A percentile compares a stretch with the other conserved stretches of the same genome.
These are phyloP conservation scores for Chaetomium fimeti DNA, from an alignment of 495 filamentous ascomycete species.

Conservation along the genomic window DNA sequence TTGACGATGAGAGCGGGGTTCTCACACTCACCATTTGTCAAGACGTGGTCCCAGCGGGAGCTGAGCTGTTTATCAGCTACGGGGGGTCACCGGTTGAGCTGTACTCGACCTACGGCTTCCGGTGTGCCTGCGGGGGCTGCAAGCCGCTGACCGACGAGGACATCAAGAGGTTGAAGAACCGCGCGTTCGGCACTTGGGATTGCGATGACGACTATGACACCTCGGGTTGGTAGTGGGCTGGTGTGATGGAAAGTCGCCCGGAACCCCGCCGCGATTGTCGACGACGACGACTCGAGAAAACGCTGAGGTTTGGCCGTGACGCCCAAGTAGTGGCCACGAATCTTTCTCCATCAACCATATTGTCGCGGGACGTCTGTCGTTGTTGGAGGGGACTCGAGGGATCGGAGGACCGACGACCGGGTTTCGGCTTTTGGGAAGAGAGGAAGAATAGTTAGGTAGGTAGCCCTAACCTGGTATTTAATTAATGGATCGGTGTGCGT, in stretches of 20 bases:
- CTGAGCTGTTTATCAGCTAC: conserved; percentile 38
- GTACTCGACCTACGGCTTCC: conserved; percentile 37
- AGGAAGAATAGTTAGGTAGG: too few relatives aligned
- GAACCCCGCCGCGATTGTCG: not conserved
- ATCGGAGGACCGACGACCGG: too few relatives aligned
- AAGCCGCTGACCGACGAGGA: conserved; percentile 27
- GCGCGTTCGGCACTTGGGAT: not conserved
- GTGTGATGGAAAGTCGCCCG: not conserved
- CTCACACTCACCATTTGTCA: conserved; percentile 26
- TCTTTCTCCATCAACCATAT: too few relatives aligned
- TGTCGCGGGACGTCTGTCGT: too few relatives aligned
- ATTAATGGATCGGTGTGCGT: too few relatives aligned
- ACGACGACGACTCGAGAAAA: not conserved
- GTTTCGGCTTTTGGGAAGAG: too few relatives aligned
- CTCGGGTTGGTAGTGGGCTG: not conserved
- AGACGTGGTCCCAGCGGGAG: conserved; percentile 28
- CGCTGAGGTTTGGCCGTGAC: not conserved
- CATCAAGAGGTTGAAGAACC: conserved; percentile 1
- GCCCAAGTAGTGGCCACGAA: too few relatives aligned
- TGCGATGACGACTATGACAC: not conserved
- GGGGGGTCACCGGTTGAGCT: conserved; percentile 29
- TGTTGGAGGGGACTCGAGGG: too few relatives aligned
- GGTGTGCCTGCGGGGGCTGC: conserved; percentile 38
- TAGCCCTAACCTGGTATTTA: too few relatives aligned
- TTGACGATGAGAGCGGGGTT: not conserved